Conservation (phyloP, 1,284 basidiomycete genomes). For the Moesziomyces sp. region DNA sequence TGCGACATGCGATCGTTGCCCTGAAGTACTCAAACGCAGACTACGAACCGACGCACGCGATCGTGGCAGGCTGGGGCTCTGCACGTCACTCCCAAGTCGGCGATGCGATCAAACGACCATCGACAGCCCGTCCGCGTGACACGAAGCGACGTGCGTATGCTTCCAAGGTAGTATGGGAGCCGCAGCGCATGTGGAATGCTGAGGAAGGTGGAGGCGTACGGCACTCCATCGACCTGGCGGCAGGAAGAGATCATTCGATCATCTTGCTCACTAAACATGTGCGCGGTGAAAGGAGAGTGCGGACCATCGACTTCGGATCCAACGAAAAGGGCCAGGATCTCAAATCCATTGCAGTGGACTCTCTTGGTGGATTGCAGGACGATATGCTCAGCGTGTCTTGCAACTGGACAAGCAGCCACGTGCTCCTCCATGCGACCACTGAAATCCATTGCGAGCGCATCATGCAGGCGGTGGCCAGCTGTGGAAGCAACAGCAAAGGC, state of each 20-base stretch:
- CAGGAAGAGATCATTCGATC: conserved; percentile 34
- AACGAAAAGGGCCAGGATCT: conserved; percentile 24
- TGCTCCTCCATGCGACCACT: conserved; percentile 4
- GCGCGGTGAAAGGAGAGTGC: not conserved
- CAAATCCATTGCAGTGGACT: conserved; percentile 1
- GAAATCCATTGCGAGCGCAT: not conserved
- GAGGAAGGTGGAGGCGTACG: not conserved
- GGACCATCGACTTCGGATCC: conserved; percentile 23
- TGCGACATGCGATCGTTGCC: conserved; percentile 24
- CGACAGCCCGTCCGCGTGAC: not conserved
- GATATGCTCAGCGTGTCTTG: conserved; percentile 22
- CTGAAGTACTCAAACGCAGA: conserved; percentile 4
- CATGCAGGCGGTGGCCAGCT: conserved; percentile 4
- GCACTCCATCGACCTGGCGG: conserved; percentile 12
- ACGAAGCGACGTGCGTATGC: conserved; percentile 16
- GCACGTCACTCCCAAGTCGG: conserved; percentile 42
- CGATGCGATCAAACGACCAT: not conserved
- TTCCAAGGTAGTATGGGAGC: conserved; percentile 18
- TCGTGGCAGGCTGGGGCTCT: conserved; percentile 44
- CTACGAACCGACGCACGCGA: not conserved
- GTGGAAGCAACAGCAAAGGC: conserved; percentile 40
- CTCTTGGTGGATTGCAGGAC: not conserved
- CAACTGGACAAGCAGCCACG: conserved; percentile 44
- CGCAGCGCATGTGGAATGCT: conserved; percentile 31
- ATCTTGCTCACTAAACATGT: conserved; percentile 7